Conservation (phyloP, 116 monocot genomes). For the Cymodocea nodosa region DNA sequence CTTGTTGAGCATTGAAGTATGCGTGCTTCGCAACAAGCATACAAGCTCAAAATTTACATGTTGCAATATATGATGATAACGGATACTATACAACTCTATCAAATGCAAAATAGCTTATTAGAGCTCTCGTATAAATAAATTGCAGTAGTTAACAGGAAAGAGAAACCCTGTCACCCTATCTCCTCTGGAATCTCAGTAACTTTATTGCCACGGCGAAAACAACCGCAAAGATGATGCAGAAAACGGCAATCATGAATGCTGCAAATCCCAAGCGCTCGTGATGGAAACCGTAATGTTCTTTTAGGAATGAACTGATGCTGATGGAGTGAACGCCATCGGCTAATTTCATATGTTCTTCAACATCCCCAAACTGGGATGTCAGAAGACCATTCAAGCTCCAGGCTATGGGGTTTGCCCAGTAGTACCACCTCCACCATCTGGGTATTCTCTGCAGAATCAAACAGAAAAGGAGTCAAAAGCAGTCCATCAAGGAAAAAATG, state of each 20-base stretch:
- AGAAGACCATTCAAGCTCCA: slow-evolving; percentile 95
- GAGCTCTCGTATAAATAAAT: not conserved
- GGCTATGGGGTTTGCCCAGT: slow-evolving; percentile 83
- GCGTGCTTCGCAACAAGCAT: not conserved
- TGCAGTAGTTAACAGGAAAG: not conserved
- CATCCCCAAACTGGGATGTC: slow-evolving; percentile 83
- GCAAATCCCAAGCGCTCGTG: slow-evolving; percentile 61
- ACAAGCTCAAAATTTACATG: slow-evolving; percentile 1
- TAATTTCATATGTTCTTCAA: slow-evolving; percentile 38
- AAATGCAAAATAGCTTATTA: not conserved
- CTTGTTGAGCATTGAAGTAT: too few species aligned
- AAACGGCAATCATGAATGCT: slow-evolving; percentile 62
- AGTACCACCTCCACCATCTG: slow-evolving; percentile 99
- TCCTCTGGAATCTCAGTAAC: slow-evolving; percentile 78
- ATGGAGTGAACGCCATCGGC: slow-evolving; percentile 45
- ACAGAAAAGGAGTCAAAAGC: not conserved
- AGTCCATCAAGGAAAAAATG: too few species aligned
- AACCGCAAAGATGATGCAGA: slow-evolving; percentile 65
- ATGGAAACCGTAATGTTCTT: slow-evolving; percentile 59
- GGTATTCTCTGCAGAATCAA: slow-evolving; percentile 57
- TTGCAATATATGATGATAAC: not conserved
- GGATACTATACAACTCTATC: slow-evolving; percentile 1
- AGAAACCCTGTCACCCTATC: slow-evolving; percentile 17
- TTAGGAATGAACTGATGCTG: slow-evolving; percentile 44
- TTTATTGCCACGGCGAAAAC: slow-evolving; percentile 80